Conservation (phyloP, 1,139 yeast species). For the Pichia norvegensis region DNA sequence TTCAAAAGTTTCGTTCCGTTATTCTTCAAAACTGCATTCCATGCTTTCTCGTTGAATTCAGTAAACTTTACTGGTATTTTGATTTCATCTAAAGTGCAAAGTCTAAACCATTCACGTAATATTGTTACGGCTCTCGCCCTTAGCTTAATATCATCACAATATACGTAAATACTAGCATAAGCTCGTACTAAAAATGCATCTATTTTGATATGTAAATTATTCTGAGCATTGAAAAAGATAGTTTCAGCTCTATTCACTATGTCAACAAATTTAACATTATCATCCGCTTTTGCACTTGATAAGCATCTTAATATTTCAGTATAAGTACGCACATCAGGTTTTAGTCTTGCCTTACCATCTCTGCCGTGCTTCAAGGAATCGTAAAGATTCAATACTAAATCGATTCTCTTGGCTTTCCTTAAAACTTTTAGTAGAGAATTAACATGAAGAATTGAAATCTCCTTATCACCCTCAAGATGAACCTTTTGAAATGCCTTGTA, state of each 20-base stretch:
- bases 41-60: neutral
- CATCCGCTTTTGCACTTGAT: constrained; percentile 17
- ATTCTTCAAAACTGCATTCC: constrained; percentile 1
- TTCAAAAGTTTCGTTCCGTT: neutral
- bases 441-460: constrained; percentile 25
- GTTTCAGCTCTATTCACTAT: constrained; percentile 19
- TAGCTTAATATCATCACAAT: constrained; percentile 21
- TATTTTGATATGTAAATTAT: constrained; percentile 11
- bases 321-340: constrained; percentile 28
- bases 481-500: constrained; percentile 20
- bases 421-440: constrained; percentile 31
- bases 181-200: constrained; percentile 21
- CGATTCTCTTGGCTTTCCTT: constrained; percentile 27
- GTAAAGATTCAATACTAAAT: constrained; percentile 26
- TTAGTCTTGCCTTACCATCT: constrained; percentile 15
- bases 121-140: constrained; percentile 24
- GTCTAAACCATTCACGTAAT: constrained; percentile 26
- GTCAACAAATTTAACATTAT: constrained; percentile 8
- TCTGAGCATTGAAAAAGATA: constrained; percentile 19
- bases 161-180: constrained; percentile 22
- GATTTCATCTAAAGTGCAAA: constrained; percentile 22
- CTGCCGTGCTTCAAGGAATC: constrained; percentile 17
- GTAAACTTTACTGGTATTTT: constrained; percentile 9
- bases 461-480: constrained; percentile 13
- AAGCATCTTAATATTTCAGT: constrained; percentile 29